Conservation (phyloP, 2,329 filamentous ascomycete species). For the Canariomyces notabilis region DNA sequence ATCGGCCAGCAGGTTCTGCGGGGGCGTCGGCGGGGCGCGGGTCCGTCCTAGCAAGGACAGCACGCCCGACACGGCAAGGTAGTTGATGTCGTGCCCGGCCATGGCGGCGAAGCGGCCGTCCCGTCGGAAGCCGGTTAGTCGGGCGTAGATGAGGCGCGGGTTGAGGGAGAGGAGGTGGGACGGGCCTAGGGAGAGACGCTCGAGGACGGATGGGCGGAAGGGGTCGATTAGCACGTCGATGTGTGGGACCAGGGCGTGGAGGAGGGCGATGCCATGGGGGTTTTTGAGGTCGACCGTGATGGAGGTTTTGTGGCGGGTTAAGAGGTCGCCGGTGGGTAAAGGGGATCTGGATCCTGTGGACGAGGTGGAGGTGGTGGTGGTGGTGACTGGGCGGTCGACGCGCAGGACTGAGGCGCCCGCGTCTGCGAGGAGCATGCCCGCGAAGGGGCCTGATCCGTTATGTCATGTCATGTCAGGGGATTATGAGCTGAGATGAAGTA, state of each 20-base stretch:
- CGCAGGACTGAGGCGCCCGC: slow-evolving; percentile 84
- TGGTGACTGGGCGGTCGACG: slow-evolving; percentile 60
- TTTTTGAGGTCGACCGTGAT: slow-evolving; percentile 76
- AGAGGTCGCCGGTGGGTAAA: slow-evolving; percentile 58
- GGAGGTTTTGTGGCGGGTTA: slow-evolving; percentile 76
- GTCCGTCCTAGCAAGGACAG: slow-evolving; percentile 69
- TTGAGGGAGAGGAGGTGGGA: slow-evolving; percentile 62
- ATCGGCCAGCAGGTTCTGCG: slow-evolving; percentile 80
- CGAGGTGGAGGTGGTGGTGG: too few species aligned
- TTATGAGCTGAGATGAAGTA: slow-evolving; percentile 15
- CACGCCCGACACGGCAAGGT: slow-evolving; percentile 81
- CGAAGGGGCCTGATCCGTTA: slow-evolving; percentile 77
- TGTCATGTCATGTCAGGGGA: too few species aligned
- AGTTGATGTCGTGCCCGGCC: slow-evolving; percentile 96
- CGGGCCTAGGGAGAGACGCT: slow-evolving; percentile 75
- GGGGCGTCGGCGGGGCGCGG: slow-evolving; percentile 67
- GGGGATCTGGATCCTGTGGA: too few species aligned
- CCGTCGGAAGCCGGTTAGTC: slow-evolving; percentile 85
- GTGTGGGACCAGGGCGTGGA: slow-evolving; percentile 57
- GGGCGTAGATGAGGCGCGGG: slow-evolving; percentile 70
- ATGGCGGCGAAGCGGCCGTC: slow-evolving; percentile 81
- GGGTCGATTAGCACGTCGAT: slow-evolving; percentile 87
- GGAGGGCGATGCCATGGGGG: slow-evolving; percentile 54
- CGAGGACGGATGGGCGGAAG: slow-evolving; percentile 85
- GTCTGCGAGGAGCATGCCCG: slow-evolving; percentile 82